Evolutionary conservation across 805 yeast species (phyloP).

Genomic region (Candida pini): DNA sequence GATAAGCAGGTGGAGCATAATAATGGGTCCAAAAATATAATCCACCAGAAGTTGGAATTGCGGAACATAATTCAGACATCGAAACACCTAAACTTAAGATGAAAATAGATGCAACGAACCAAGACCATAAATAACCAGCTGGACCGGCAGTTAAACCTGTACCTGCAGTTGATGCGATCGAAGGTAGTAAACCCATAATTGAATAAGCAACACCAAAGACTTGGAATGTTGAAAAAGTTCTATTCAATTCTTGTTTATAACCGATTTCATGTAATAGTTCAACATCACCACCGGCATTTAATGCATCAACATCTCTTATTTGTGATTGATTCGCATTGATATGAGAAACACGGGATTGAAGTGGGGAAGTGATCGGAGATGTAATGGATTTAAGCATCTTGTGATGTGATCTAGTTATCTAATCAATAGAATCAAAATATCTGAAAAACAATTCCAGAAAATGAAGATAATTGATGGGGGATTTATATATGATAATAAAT

Average conservation of each 20-base stretch:
- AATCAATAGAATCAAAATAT: no score
- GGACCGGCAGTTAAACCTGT: slow-evolving; percentile 60
- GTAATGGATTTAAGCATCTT: no score
- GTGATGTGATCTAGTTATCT: no score
- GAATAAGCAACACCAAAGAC: slow-evolving; percentile 69
- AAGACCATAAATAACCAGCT: slow-evolving; percentile 65
- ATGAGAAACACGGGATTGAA: slow-evolving; percentile 9
- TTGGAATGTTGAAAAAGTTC: slow-evolving; percentile 56
- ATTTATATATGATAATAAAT: no score
- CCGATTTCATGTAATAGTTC: slow-evolving; percentile 52
- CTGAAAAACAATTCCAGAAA: no score
- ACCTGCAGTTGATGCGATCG: slow-evolving; percentile 50
- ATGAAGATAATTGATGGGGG: no score
- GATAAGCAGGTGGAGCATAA: slow-evolving; percentile 51
- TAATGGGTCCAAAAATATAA: slow-evolving; percentile 64
- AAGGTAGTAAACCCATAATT: slow-evolving; percentile 66
- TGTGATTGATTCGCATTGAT: slow-evolving; percentile 22
- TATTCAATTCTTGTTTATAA: slow-evolving; percentile 60
- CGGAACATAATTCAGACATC: slow-evolving; percentile 61
- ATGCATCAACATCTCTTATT: slow-evolving; percentile 25
- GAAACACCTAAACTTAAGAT: slow-evolving; percentile 55
- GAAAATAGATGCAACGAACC: slow-evolving; percentile 55
- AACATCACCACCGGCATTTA: slow-evolving; percentile 21
- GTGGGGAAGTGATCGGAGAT: no score
- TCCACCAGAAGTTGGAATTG: slow-evolving; percentile 75